Conservation (phyloP, 345 rosid species). For the Capsella bursapastoris region DNA sequence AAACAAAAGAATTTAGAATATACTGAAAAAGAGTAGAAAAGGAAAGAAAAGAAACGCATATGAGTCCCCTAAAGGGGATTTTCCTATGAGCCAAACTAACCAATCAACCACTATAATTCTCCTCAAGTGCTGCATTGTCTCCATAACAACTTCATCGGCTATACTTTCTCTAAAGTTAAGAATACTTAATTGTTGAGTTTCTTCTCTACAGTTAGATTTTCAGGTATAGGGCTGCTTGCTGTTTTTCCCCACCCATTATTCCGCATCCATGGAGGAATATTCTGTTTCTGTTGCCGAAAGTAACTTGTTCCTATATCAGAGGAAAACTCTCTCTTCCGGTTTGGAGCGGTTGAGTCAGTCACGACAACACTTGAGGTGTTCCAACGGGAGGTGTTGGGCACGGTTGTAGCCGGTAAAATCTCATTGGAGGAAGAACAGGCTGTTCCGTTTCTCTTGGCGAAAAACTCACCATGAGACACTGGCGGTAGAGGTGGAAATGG, state of each 20-base stretch:
- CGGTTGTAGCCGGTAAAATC: conserved; percentile 45
- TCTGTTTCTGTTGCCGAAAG: conserved; percentile 84
- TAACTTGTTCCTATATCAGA: conserved; percentile 72
- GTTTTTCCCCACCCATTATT: conserved; percentile 51
- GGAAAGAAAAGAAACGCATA: conserved; percentile 39
- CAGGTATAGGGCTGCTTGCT: conserved; percentile 38
- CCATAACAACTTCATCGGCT: conserved; percentile 43
- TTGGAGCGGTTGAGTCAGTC: conserved; percentile 44
- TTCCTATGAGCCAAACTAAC: conserved; percentile 43
- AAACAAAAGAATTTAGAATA: conserved; percentile 63
- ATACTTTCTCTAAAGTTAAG: conserved; percentile 35
- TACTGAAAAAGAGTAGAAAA: conserved; percentile 37
- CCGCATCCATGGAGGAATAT: conserved; percentile 67
- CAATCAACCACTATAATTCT: conserved; percentile 53
- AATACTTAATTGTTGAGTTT: conserved; percentile 29
- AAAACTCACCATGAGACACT: conserved; percentile 48
- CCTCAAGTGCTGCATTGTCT: conserved; percentile 46
- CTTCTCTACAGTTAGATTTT: conserved; percentile 41
- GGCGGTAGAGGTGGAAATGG: conserved; percentile 94
- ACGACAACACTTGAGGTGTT: not conserved
- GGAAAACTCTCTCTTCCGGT: conserved; percentile 58
- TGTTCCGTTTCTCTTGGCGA: conserved; percentile 44
- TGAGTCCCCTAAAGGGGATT: conserved; percentile 43
- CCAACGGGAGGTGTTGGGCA: no score
- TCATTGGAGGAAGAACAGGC: conserved; percentile 42